Base-by-base conservation (phyloP, 2,329 filamentous ascomycete species). In the Alternaria triticina region DNA sequence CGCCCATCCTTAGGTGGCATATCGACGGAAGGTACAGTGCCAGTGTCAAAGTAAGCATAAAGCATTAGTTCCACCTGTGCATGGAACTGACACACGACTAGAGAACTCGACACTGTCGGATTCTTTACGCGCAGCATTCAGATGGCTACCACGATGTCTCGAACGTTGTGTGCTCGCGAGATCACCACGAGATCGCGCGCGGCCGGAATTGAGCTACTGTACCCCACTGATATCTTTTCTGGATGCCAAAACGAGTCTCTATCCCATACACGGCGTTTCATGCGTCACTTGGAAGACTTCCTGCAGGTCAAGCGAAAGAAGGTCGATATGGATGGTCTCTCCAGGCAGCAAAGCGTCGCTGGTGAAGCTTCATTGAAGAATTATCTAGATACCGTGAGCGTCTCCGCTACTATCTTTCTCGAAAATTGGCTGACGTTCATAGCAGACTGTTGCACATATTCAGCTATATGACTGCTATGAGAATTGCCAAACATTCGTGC, bases 391-490 rank as follows among this genome's bases (percentile, higher is more conserved):
- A 40, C 36, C n/a, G 36, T 40, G 9, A 17, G 8, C 9, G 0
- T 17, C 0, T 11, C 36, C 0, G 0, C n/a, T 17, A 0, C 0
- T 6, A 40, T 10, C n/a, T 3, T 3, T 40, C 15, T 17, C 36
- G 36, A 6, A 10, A 1, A 0, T 11, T 17, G 0, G 36, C 2
- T 40, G 36, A 40, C 9, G 5, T 0, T 1, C n/a, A 11, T 2
- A 11, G 36, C n/a, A 40, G 36, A 40, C 36, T 11, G 5, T 40
- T 10, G 36, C 36, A 0, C 36, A 40, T 40, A 40, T 40, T 5
- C 36, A 40, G 36, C 9, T 40, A 1, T 17, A 40, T 17, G 36
- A 40, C 36, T 40, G 36, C n/a, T 40, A 40, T 1, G 15, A 17
- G n/a, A 40, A 40, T 6, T 17, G n/a, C 3, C 36, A 6, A 1